Base-by-base conservation (phyloP, 2,329 filamentous ascomycete genomes). In the Colletotrichum karsti region DNA sequence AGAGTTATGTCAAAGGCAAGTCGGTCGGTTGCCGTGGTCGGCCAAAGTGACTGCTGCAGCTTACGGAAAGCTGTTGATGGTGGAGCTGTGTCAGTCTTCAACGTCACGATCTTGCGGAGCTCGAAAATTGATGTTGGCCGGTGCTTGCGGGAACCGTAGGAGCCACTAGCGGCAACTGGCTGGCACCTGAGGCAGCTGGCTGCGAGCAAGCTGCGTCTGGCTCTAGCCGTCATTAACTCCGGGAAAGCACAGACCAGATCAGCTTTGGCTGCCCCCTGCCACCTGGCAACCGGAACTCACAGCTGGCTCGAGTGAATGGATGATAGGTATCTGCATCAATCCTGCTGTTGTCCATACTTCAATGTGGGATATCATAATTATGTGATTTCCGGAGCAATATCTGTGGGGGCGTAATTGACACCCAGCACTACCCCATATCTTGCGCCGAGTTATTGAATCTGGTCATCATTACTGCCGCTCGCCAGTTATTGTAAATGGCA, bases 101-200 rank as follows among this genome's bases (percentile, higher is more conserved):
- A 59, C 65, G 65, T 68, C 65, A 68, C 65, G 65, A 18, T 42
- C 46, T 58, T 15, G 60, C 60, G 60, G 64, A 67, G 65, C 65
- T 68, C 60, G 44, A 68, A 68, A 68, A 65, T 59, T 65, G 39
- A 39, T 39, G 53, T 68, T 68, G 46, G 53, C 60, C 65, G 53
- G 60, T 68, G 46, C 53, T 67, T 30, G 64, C 53, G 60, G 64
- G 37, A 64, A 58, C 37, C 44, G n/a, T n/a, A n/a, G 15, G 39
- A 50, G 24, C 41, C 58, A 48, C 33, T 28, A 26, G 26, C 26
- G 7, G n/a, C 63, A 41, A 28, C 35, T 56, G 59, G 35, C n/a
- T 5, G 18, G 33, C 53, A 67, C 60, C 64, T 67, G 33, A 58
- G 53, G 46, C 60, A 67, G 20, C 39, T 35, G 41, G 20, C 7